Conservation (phyloP, 805 yeast species). For the Yarrowia yakushimensis region DNA sequence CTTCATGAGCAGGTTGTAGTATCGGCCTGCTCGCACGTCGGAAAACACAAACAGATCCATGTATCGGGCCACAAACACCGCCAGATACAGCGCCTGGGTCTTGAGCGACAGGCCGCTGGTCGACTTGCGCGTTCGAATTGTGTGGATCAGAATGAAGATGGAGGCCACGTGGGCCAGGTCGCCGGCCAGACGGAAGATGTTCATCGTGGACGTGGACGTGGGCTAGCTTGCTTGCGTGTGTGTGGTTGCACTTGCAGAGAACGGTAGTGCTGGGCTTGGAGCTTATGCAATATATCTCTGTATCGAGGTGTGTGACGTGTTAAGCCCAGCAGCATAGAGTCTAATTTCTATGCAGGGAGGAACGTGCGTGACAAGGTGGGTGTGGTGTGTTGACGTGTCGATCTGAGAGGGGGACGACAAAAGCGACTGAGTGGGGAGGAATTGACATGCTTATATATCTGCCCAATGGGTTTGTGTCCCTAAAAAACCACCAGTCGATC, state of each 20-base stretch:
- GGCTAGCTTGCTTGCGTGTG: background rate
- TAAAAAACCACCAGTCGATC: too few relatives aligned
- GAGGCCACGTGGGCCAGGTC: constrained; percentile 82
- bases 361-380: background rate
- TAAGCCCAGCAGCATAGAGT: background rate
- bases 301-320: constrained; percentile 8
- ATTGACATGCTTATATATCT: background rate
- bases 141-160: constrained; percentile 67
- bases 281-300: background rate
- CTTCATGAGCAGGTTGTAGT: constrained; percentile 77
- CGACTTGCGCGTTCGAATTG: constrained; percentile 61
- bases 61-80: constrained; percentile 73
- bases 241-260: background rate
- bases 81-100: constrained; percentile 74
- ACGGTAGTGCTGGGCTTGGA: background rate
- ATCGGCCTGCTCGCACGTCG: constrained; percentile 32
- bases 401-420: background rate
- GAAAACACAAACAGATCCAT: constrained; percentile 55
- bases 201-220: constrained; percentile 6
- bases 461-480: background rate
- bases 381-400: background rate
- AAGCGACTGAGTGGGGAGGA: too few relatives aligned
- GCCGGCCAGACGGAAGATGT: constrained; percentile 41
- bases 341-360: background rate
- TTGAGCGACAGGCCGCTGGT: constrained; percentile 83